Evolutionary conservation across 2,329 filamentous ascomycete genomes (phyloP).

Genomic region (Leptosphaerulina australis): DNA sequence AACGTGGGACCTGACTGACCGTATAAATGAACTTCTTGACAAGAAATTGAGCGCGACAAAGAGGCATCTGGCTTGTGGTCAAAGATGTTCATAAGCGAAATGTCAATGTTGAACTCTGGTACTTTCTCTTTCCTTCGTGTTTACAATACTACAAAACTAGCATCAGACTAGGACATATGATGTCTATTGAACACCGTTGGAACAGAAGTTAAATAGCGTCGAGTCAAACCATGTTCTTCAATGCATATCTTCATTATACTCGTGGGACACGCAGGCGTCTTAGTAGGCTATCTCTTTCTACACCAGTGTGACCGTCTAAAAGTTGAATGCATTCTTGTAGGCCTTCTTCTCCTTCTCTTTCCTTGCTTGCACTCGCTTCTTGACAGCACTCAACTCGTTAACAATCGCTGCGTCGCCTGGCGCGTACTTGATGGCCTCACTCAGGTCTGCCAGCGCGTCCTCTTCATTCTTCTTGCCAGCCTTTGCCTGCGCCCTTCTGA

Average conservation of each 20-base stretch:
- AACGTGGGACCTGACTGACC: no score
- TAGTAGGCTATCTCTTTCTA: no score
- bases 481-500: constrained; percentile 78
- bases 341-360: constrained; percentile 89
- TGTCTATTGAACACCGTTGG: background rate
- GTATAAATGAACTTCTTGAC: no score
- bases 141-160: background rate
- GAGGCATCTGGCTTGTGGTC: constrained; percentile 7
- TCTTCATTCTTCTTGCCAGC: constrained; percentile 85
- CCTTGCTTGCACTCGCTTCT: constrained; percentile 74
- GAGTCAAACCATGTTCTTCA: background rate
- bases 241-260: background rate
- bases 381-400: constrained; percentile 77
- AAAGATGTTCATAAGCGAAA: background rate
- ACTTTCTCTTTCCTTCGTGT: background rate
- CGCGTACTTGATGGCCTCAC: constrained; percentile 52
- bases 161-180: background rate
- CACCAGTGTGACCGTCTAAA: constrained; percentile 15
- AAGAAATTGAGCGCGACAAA: background rate
- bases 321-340: constrained; percentile 86
- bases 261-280: background rate
- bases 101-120: background rate
- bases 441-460: constrained; percentile 60
- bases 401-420: constrained; percentile 76
- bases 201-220: background rate